These are phyloP conservation scores for Scutellaria baicalensis DNA, from an alignment of 257 asterid species.

Conservation along the genomic window DNA sequence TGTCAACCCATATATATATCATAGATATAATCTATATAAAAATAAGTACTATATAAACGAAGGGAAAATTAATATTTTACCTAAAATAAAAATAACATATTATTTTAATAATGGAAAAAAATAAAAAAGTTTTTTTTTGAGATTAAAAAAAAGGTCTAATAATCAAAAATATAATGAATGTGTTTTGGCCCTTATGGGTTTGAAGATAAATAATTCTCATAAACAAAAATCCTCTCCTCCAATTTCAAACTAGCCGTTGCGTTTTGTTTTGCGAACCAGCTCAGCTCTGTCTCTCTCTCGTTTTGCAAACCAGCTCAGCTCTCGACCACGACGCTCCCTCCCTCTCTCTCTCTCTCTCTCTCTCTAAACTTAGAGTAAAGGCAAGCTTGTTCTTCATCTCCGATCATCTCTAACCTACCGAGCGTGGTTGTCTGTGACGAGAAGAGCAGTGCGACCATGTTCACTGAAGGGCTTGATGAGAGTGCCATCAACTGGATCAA, in stretches of 20 bases:
- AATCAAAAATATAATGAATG: no score
- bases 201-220: no score
- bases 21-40: no score
- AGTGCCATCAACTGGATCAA: conserved; percentile 87
- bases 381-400: conserved; percentile 7
- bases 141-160: no score
- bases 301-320: no score
- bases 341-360: neutral
- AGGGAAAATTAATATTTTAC: no score
- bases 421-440: conserved; percentile 1
- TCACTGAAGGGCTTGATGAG: conserved; percentile 90
- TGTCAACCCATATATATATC: no score
- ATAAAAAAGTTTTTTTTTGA: no score
- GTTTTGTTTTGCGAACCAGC: conserved; percentile 2
- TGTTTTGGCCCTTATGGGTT: no score
- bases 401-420: neutral
- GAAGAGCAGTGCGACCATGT: conserved; percentile 30
- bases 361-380: neutral
- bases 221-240: neutral
- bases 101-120: no score
- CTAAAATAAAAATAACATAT: no score
- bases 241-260: conserved; percentile 77
- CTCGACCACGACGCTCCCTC: conserved; percentile 17
- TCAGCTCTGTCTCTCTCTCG: conserved; percentile 11
- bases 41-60: no score